Base-by-base conservation (phyloP, 2,329 filamentous ascomycete genomes). In the Podosphaera xanthii region DNA sequence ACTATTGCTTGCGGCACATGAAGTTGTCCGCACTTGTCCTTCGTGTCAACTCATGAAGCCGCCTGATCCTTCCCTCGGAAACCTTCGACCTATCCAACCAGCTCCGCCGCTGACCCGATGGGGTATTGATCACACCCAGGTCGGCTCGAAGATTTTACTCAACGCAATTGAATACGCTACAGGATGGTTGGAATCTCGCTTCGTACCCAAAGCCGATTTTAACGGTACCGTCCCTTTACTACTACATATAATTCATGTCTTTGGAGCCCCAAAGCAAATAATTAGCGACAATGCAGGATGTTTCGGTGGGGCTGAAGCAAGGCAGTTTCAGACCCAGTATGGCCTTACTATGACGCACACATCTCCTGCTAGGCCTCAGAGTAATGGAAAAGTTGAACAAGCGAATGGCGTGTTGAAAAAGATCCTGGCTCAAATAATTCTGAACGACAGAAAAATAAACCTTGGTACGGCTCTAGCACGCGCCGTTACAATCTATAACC, bases 41-140 rank as follows among this genome's bases (percentile, higher is more conserved):
- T 57, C 55, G n/a, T 57, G 55, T 31, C 55, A 57, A 42, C 31
- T 34, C 2, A 57, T 57, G 55, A 57, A 46, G 34, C 31, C 55
- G 12, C 55, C 55, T 46, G 38, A 57, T 8, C 55, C 55, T 14
- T 12, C 38, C 14, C 40, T 57, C 2, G 38, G 38, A 14, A 34
- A 46, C 30, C 31, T 57, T 2, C 31, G 9, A 14, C 55, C 55
- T 6, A 46, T 57, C 6, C 38, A 33, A 5, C 55, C 55, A 3
- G 14, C 55, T 9, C 55, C 55, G 30, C 55, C 55, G 3, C 40
- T 57, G 3, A 57, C 55, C 5, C 38, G 22, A 35, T 57, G 53
- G 55, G 55, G 55, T 8, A 46, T 48, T n/a, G 38, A 57, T n/a
- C 55, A 57, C 3, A 46, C 55, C 7, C 55, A 57, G 30, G 22